Percentiles rank a stretch among this genome's conserved stretches.
These are phyloP conservation scores for Gamsiella multidivaricata DNA, from an alignment of 192 early-diverging fungal genomes.

Conservation along the genomic window DNA sequence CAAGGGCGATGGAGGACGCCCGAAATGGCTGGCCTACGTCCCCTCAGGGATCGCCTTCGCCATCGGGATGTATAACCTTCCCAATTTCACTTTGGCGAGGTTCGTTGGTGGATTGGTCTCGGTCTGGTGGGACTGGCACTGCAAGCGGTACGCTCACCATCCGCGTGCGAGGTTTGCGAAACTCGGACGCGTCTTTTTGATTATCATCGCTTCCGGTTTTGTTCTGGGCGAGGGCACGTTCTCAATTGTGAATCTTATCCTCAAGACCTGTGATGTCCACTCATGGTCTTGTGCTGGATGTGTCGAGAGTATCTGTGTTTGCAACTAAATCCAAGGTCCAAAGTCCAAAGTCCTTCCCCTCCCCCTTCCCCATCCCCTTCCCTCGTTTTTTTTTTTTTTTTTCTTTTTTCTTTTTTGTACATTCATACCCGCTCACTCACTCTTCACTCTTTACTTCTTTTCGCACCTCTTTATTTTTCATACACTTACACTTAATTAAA, in stretches of 20 bases:
- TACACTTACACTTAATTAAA: too few relatives aligned
- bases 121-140: conserved; percentile 61
- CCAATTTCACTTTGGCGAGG: conserved; percentile 78
- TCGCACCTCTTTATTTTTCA: too few relatives aligned
- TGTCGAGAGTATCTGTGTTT: conserved; percentile 30
- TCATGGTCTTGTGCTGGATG: conserved; percentile 48
- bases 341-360: too few relatives aligned
- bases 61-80: conserved; percentile 83
- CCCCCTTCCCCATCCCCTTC: too few relatives aligned
- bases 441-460: too few relatives aligned
- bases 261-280: conserved; percentile 54
- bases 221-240: conserved; percentile 81
- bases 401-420: neutral
- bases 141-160: conserved; percentile 21
- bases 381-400: neutral
- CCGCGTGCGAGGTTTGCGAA: conserved; percentile 36
- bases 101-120: conserved; percentile 69
- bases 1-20: conserved; percentile 11
- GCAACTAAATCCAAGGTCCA: conserved; percentile 4
- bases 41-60: conserved; percentile 84
- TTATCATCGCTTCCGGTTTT: conserved; percentile 81
- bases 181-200: conserved; percentile 69
- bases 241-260: conserved; percentile 69
- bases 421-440: neutral
- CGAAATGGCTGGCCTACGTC: conserved; percentile 61